A percentile compares a stretch with the other conserved stretches of the same genome.
phyloP scores from a whole-genome alignment of 208 protist species.

The Kentomonas sorsogonicus region DNA sequence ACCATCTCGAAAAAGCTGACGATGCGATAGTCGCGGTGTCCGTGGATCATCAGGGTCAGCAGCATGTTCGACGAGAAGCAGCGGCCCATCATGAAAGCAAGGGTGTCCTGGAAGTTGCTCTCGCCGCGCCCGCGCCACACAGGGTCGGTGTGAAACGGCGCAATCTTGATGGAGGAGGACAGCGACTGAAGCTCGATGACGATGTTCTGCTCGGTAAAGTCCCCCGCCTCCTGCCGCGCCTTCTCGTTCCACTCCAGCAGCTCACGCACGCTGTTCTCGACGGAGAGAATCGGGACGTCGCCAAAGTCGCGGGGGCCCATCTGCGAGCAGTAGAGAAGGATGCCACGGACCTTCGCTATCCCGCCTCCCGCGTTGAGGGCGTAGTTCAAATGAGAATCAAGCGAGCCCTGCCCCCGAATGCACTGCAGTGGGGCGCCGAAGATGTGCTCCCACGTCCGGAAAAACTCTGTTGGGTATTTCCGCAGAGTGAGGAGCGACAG shows the following conservation, averaged over 20 bases:
- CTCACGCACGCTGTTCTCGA: constrained; percentile 70
- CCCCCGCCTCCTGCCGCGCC: constrained; percentile 14
- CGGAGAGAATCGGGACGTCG: constrained; percentile 80
- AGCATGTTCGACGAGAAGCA: constrained; percentile 88
- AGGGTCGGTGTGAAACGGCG: constrained; percentile 69
- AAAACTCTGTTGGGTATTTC: constrained; percentile 46
- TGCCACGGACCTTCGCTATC: constrained; percentile 52
- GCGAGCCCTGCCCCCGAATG: constrained; percentile 73
- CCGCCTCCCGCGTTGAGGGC: constrained; percentile 44
- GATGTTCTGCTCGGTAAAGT: constrained; percentile 67
- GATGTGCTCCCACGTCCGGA: constrained; percentile 51
- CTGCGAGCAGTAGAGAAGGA: constrained; percentile 86
- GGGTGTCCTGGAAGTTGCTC: constrained; percentile 74
- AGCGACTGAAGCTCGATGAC: constrained; percentile 83
- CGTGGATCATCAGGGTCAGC: constrained; percentile 72
- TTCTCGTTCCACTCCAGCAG: constrained; percentile 54
- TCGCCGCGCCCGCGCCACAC: constrained; percentile 72
- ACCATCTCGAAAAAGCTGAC: constrained; percentile 78
- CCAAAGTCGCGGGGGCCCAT: constrained; percentile 79
- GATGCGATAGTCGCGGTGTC: constrained; percentile 64
- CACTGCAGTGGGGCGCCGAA: constrained; percentile 65
- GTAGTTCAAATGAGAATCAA: constrained; percentile 80
- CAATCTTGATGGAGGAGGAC: constrained; percentile 68
- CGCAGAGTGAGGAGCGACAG: constrained; percentile 70
- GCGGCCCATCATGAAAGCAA: constrained; percentile 86